Conservation (phyloP, 2,329 filamentous ascomycete species). For the Leptographium galeiforme region DNA sequence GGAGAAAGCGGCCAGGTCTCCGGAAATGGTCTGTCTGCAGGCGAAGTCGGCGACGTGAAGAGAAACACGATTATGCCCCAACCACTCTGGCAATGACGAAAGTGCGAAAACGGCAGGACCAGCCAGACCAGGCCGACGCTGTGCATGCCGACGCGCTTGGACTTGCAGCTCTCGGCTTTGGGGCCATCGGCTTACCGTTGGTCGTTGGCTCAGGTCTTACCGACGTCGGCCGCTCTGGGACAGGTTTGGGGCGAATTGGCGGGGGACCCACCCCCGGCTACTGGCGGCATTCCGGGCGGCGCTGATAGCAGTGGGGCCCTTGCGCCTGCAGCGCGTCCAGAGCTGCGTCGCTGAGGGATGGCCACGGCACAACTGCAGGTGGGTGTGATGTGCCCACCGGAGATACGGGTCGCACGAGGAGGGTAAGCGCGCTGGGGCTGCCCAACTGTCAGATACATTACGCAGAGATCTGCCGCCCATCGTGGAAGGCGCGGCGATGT, state of each 20-base stretch:
- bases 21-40: no score
- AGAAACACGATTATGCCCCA: background rate
- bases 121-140: background rate
- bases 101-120: background rate
- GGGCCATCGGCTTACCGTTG: background rate
- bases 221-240: background rate
- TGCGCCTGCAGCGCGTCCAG: no score
- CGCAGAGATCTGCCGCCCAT: background rate
- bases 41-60: background rate
- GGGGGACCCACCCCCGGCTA: conserved; percentile 2
- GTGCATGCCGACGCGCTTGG: background rate
- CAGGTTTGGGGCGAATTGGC: background rate
- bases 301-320: no score
- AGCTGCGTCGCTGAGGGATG: no score
- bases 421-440: no score
- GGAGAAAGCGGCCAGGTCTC: no score
- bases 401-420: no score
- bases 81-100: no score
- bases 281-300: conserved; percentile 1
- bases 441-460: no score
- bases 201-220: background rate
- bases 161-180: background rate
- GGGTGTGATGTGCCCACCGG: no score
- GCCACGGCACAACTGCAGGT: no score
- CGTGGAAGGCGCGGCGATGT: background rate